These are phyloP conservation scores for Gaeumannomyces sp. DNA, from an alignment of 2,329 filamentous ascomycete genomes.

Conservation along the genomic window DNA sequence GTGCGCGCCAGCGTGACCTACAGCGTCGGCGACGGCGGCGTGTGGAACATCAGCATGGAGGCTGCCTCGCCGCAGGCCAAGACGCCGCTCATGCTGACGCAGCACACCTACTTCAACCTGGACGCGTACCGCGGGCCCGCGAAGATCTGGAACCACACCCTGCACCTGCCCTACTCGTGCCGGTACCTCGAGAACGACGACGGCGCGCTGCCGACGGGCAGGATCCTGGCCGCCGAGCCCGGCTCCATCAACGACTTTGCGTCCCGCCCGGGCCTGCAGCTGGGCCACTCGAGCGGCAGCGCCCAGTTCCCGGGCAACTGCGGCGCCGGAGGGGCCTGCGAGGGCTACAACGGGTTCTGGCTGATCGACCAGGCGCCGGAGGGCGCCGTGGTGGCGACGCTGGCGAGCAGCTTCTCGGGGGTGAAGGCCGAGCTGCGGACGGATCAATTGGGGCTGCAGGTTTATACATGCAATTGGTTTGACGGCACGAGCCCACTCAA, in stretches of 20 bases:
- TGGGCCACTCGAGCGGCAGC: constrained; percentile 54
- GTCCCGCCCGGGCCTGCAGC: constrained; percentile 48
- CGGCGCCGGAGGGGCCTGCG: constrained; percentile 54
- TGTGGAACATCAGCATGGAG: constrained; percentile 55
- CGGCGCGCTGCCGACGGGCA: constrained; percentile 52
- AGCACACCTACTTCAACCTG: constrained; percentile 64
- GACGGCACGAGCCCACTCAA: constrained; percentile 47
- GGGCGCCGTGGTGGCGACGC: constrained; percentile 39
- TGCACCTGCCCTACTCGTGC: constrained; percentile 56
- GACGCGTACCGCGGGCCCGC: constrained; percentile 56
- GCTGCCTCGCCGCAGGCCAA: constrained; percentile 45
- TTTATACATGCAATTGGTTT: constrained; percentile 62
- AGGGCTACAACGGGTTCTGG: constrained; percentile 63
- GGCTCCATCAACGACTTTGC: constrained; percentile 62
- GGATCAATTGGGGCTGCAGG: constrained; percentile 64
- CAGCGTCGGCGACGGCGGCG: constrained; percentile 47
- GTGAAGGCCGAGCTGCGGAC: constrained; percentile 65
- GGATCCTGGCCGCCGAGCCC: constrained; percentile 49
- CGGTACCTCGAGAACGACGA: constrained; percentile 51
- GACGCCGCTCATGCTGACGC: constrained; percentile 55
- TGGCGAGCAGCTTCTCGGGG: constrained; percentile 58
- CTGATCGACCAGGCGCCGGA: constrained; percentile 35
- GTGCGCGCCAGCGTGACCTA: constrained; percentile 58
- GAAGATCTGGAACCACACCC: constrained; percentile 54
- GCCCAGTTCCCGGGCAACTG: constrained; percentile 57